These are phyloP conservation scores for Mycena sp. DNA, from an alignment of 1,284 basidiomycete species.

Conservation along the genomic window DNA sequence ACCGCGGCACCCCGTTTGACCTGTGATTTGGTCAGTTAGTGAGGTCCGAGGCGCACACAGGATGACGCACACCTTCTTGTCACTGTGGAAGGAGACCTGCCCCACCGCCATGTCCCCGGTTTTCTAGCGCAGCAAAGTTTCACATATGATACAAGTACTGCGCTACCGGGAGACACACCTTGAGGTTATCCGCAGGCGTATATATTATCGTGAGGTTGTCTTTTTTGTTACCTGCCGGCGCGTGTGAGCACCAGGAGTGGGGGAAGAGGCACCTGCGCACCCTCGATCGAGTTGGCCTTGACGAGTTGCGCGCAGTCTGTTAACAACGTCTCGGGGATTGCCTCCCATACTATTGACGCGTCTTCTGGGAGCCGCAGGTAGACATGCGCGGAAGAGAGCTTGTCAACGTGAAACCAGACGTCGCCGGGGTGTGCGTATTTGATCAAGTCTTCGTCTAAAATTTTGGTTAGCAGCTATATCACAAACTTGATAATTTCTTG, in stretches of 20 bases:
- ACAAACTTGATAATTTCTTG: too few species aligned
- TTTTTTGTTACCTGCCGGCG: conserved; percentile 86
- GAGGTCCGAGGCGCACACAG: neutral
- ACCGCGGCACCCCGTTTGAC: conserved; percentile 35
- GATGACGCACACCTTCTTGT: conserved; percentile 70
- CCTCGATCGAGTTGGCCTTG: conserved; percentile 98
- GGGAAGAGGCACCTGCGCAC: conserved; percentile 51
- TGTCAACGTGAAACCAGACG: conserved; percentile 88
- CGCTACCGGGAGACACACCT: conserved; percentile 57
- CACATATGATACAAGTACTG: neutral
- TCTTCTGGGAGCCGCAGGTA: conserved; percentile 87
- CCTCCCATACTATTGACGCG: conserved; percentile 81
- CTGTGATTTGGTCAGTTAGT: conserved; percentile 3
- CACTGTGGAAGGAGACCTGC: conserved; percentile 93
- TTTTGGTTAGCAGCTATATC: neutral
- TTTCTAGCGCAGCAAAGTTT: conserved; percentile 68
- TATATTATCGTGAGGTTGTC: conserved; percentile 95
- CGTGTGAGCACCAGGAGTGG: neutral
- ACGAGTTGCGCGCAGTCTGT: conserved; percentile 93
- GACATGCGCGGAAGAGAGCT: conserved; percentile 93
- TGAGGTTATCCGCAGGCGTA: conserved; percentile 90
- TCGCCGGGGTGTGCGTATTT: conserved; percentile 90
- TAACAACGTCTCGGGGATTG: conserved; percentile 83
- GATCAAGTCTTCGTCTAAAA: conserved; percentile 91
- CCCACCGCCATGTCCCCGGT: conserved; percentile 97